Evolutionary conservation across 1,284 basidiomycete genomes (phyloP), one percentile per base, ranked within the genome.

Genomic region (Cerrena zonata): DNA sequence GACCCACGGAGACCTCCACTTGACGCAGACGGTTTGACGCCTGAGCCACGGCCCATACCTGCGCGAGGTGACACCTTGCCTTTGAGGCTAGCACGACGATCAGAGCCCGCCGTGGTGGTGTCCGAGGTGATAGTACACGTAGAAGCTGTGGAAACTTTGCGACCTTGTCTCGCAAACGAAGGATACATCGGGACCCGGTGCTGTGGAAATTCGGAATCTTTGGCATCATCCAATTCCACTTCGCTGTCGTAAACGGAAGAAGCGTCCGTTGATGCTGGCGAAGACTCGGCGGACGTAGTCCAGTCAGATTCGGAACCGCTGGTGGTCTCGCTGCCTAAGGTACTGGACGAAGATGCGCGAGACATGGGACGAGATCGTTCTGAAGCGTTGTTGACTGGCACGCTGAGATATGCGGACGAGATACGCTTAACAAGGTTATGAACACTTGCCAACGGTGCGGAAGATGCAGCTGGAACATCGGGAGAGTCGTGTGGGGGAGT

Each of bases 221-320:
- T 57, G 19, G 40, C 51, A 44, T 63, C 67, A 44, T 77, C 77
- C 18, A 69, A 68, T 45, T 77, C 77, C 18, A 69, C 72, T 44
- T 64, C 64, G 52, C 50, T 59, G 26, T 78, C 78, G 23, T 75
- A 74, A 54, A 78, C 78, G 48, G 78, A 76, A 46, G 74, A 75
- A 4, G 75, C 77, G 7, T 67, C 65, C 19, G 67, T 62, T 2
- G 77, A 78, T 25, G 81, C 80, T 2, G 65, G 63, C 2, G 65
- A 65, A 30, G 61, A 61, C 5, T 79, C 84, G 24, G 76, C 79
- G 56, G 85, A 83, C 18, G 77, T 76, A 39, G 84, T 66, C 27
- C 81, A 82, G 48, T 73, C 78, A 58, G 80, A 71, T 51, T 86
- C 84, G 2, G 82, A 82, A 41, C 80, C 78, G 46, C 73, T 76